Percentiles rank a stretch among this genome's conserved stretches.
phyloP scores from a whole-genome alignment of 2,329 filamentous ascomycete genomes.

The Ophiostoma populinum region DNA sequence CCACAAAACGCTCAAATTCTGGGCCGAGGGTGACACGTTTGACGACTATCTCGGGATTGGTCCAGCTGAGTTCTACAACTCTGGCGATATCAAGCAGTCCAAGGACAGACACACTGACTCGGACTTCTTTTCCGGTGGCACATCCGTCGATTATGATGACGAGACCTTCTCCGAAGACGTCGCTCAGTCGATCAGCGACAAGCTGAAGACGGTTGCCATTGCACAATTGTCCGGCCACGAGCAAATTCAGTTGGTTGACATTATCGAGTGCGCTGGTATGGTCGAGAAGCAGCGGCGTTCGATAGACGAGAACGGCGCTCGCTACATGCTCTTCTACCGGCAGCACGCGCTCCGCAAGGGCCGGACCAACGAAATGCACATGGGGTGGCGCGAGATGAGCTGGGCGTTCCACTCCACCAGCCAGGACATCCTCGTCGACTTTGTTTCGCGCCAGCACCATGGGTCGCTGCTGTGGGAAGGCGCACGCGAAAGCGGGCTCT shows the following conservation, averaged over 20 bases:
- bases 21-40: conserved; percentile 61
- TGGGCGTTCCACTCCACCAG: conserved; percentile 75
- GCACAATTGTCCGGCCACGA: conserved; percentile 70
- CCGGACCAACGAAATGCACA: conserved; percentile 43
- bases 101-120: conserved; percentile 8
- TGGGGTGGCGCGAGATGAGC: conserved; percentile 65
- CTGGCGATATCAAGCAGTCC: conserved; percentile 14
- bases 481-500: conserved; percentile 73
- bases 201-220: conserved; percentile 56
- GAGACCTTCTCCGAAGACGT: conserved; percentile 54
- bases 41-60: conserved; percentile 59
- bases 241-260: conserved; percentile 71
- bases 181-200: conserved; percentile 55
- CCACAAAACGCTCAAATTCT: conserved; percentile 64
- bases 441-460: conserved; percentile 65
- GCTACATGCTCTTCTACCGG: conserved; percentile 76
- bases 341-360: conserved; percentile 58
- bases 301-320: conserved; percentile 76
- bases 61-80: conserved; percentile 38
- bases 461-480: conserved; percentile 69
- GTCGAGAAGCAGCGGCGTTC: conserved; percentile 78
- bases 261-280: conserved; percentile 66
- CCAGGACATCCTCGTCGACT: conserved; percentile 77
- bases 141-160: conserved; percentile 32
- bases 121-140: conserved; percentile 20